phyloP scores from a whole-genome alignment of 352 stramenopile genomes.

The Globisporangium paddicum region DNA sequence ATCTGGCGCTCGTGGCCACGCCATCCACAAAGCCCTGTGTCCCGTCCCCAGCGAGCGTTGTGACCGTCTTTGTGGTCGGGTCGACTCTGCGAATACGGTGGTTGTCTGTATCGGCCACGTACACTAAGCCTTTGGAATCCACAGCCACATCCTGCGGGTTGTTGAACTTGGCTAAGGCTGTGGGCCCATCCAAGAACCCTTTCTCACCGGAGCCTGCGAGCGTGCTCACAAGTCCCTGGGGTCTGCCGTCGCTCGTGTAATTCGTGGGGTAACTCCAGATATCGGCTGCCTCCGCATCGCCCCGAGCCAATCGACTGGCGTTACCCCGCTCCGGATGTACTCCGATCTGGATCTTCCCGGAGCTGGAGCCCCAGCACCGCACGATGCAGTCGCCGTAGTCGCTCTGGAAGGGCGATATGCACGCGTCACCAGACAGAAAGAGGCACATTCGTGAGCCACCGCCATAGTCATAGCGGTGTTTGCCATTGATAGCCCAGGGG shows the following conservation, averaged over 20 bases:
- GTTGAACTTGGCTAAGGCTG: slow-evolving; percentile 75
- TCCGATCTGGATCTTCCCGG: slow-evolving; percentile 25
- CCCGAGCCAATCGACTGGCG: slow-evolving; percentile 13
- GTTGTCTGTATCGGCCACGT: slow-evolving; percentile 95
- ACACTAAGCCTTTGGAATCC: slow-evolving; percentile 90
- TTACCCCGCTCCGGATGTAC: slow-evolving; percentile 33
- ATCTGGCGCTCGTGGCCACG: slow-evolving; percentile 30
- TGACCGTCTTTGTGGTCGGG: slow-evolving; percentile 29
- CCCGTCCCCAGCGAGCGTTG: slow-evolving; percentile 55
- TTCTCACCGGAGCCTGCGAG: slow-evolving; percentile 78
- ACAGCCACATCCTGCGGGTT: slow-evolving; percentile 89
- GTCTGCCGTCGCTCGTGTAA: slow-evolving; percentile 43
- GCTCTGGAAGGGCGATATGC: slow-evolving; percentile 62
- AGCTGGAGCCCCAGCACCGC: slow-evolving; percentile 88
- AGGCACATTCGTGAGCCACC: slow-evolving; percentile 82
- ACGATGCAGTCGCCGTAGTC: slow-evolving; percentile 89
- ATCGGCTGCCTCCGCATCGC: slow-evolving; percentile 49
- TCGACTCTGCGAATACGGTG: slow-evolving; percentile 89
- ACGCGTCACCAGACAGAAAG: slow-evolving; percentile 83
- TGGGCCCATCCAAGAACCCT: slow-evolving; percentile 78
- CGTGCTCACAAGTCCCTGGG: slow-evolving; percentile 89
- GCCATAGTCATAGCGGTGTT: slow-evolving; percentile 93
- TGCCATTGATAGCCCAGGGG: slow-evolving; percentile 88
- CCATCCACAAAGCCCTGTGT: slow-evolving; percentile 45
- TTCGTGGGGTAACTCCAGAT: slow-evolving; percentile 52